Conservation (phyloP, 371 early-diverging fungal species). For the Rhizomucor pusillus region DNA sequence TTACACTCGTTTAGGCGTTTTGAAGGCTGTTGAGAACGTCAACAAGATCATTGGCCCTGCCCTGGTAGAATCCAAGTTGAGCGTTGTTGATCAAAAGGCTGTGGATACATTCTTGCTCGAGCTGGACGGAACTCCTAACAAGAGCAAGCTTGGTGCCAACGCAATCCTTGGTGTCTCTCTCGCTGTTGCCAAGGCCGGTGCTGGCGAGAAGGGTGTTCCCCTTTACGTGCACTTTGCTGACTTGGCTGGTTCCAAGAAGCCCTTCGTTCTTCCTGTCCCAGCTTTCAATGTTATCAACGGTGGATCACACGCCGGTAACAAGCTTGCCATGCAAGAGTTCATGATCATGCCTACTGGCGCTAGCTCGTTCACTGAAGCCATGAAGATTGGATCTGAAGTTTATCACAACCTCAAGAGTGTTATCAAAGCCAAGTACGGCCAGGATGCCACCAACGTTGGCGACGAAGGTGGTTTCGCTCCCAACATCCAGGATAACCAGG, state of each 20-base stretch:
- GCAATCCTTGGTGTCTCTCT: slow-evolving; percentile 98
- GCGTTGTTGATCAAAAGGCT: slow-evolving; percentile 83
- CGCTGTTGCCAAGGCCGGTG: slow-evolving; percentile 96
- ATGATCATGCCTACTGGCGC: slow-evolving; percentile 99
- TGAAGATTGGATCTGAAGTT: slow-evolving; percentile 97
- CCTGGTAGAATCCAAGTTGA: slow-evolving; percentile 69
- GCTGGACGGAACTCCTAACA: slow-evolving; percentile 95
- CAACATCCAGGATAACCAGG: slow-evolving; percentile 96
- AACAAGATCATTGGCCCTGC: slow-evolving; percentile 87
- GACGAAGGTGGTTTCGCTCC: slow-evolving; percentile 99
- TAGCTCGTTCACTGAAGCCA: slow-evolving; percentile 90
- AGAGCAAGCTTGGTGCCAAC: slow-evolving; percentile 97
- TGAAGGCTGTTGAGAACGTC: slow-evolving; percentile 92
- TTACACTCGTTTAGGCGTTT: slow-evolving; percentile 64
- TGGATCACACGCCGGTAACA: slow-evolving; percentile 99
- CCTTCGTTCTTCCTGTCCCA: slow-evolving; percentile 95
- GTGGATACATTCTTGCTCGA: slow-evolving; percentile 91
- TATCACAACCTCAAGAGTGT: slow-evolving; percentile 94
- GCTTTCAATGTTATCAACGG: slow-evolving; percentile 99
- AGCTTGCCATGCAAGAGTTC: slow-evolving; percentile 99
- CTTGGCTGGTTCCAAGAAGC: slow-evolving; percentile 78
- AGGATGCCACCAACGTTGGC: slow-evolving; percentile 98
- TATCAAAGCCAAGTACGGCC: slow-evolving; percentile 98
- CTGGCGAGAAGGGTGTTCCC: slow-evolving; percentile 88
- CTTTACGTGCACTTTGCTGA: slow-evolving; percentile 94